These are phyloP conservation scores for Capronia coronata DNA, from an alignment of 2,329 filamentous ascomycete genomes.

Conservation along the genomic window DNA sequence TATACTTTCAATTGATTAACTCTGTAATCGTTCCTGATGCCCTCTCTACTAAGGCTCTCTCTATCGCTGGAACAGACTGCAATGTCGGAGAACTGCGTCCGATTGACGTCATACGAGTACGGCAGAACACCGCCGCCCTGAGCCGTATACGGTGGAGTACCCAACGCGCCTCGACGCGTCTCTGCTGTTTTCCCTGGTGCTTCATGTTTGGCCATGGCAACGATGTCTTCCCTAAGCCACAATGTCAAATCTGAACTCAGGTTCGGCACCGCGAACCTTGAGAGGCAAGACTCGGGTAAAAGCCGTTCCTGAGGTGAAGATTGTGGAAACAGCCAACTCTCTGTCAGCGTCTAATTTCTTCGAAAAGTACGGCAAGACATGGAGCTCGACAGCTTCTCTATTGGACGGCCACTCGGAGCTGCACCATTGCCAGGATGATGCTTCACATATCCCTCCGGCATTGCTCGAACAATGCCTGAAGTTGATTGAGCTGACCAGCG, in stretches of 20 bases:
- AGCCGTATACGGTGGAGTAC: too few relatives aligned
- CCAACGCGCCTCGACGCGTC: too few relatives aligned
- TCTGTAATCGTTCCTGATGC: too few relatives aligned
- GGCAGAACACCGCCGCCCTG: too few relatives aligned
- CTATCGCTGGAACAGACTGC: too few relatives aligned
- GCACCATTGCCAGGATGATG: slow-evolving; percentile 12
- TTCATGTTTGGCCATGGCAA: too few relatives aligned
- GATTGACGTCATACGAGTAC: too few relatives aligned
- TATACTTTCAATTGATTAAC: too few relatives aligned
- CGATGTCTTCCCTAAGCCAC: not conserved
- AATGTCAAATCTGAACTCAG: not conserved
- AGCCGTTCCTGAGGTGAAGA: not conserved
- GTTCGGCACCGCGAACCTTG: not conserved
- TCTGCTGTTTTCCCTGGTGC: too few relatives aligned
- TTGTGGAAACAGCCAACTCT: slow-evolving; percentile 31
- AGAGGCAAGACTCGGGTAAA: slow-evolving; percentile 8
- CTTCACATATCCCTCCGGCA: slow-evolving; percentile 31
- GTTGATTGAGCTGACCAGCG: slow-evolving; percentile 51
- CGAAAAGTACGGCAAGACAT: slow-evolving; percentile 27
- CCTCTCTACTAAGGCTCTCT: too few relatives aligned
- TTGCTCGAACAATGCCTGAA: slow-evolving; percentile 48
- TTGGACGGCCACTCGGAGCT: slow-evolving; percentile 13
- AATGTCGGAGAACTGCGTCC: too few relatives aligned
- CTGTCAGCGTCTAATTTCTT: slow-evolving; percentile 38
- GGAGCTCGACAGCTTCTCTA: slow-evolving; percentile 21